These are phyloP conservation scores for Harringtonia lauricola DNA, from an alignment of 2,329 filamentous ascomycete species.

Conservation along the genomic window DNA sequence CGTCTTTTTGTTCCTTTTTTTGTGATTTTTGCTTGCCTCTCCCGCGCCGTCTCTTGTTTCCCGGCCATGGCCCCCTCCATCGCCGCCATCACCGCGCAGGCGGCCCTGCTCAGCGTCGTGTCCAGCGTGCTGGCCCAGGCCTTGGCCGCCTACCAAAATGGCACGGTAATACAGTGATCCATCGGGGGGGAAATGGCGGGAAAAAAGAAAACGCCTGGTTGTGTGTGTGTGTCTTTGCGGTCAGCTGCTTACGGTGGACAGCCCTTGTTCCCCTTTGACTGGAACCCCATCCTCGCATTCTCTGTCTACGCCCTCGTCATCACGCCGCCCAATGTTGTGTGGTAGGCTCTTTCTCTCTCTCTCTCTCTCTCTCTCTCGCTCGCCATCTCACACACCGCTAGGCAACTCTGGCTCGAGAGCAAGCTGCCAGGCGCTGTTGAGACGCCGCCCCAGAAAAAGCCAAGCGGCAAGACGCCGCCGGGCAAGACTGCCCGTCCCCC, in stretches of 20 bases:
- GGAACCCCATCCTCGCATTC: conserved; percentile 64
- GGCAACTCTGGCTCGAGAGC: neutral
- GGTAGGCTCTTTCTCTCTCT: conserved; percentile 34
- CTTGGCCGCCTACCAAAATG: conserved; percentile 53
- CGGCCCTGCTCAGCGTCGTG: conserved; percentile 50
- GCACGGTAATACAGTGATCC: too few species aligned
- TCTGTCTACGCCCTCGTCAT: conserved; percentile 60
- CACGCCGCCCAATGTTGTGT: conserved; percentile 75
- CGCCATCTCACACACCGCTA: neutral
- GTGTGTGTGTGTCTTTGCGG: neutral
- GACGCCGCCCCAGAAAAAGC: too few species aligned
- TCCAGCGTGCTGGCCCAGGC: conserved; percentile 67
- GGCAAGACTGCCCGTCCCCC: conserved; percentile 30
- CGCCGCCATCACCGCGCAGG: conserved; percentile 51
- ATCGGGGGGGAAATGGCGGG: too few species aligned
- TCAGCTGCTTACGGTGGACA: too few species aligned
- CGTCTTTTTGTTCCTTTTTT: too few species aligned
- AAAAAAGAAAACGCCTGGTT: neutral
- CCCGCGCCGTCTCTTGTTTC: too few species aligned
- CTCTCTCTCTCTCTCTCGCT: neutral
- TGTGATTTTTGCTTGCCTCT: too few species aligned
- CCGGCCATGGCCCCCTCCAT: conserved; percentile 31
- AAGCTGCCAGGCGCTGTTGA: neutral
- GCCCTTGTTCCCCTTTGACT: conserved; percentile 52
- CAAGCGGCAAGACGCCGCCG: too few species aligned